phyloP scores from a whole-genome alignment of 2,329 filamentous ascomycete genomes.

The Truncatella angustata region DNA sequence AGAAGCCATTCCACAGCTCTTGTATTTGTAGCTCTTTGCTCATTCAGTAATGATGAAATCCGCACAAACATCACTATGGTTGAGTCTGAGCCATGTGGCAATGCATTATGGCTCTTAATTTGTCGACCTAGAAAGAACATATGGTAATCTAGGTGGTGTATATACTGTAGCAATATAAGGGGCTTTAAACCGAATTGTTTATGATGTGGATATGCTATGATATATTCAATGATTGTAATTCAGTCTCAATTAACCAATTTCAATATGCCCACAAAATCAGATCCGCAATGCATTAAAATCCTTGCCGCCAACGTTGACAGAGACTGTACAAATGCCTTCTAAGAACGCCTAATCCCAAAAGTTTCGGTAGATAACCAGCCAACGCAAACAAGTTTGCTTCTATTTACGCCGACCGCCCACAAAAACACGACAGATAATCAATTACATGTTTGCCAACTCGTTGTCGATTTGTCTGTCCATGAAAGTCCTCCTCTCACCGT shows the following conservation, averaged over 20 bases:
- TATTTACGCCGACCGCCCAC: neutral
- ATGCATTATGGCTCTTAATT: too few species aligned
- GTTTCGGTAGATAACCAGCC: neutral
- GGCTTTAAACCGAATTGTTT: too few species aligned
- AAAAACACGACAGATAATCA: neutral
- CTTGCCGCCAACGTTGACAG: neutral
- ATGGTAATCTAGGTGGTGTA: too few species aligned
- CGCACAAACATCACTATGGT: too few species aligned
- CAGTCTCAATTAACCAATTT: neutral
- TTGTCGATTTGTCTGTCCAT: conserved; percentile 91
- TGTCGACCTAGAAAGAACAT: too few species aligned
- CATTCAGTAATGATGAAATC: too few species aligned
- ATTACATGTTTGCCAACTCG: conserved; percentile 87
- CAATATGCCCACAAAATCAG: neutral
- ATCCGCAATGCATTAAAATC: neutral
- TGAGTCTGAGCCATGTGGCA: too few species aligned
- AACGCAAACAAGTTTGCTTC: neutral
- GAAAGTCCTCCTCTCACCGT: conserved; percentile 82
- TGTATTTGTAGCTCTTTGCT: too few species aligned
- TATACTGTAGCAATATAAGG: too few species aligned
- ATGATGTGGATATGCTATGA: neutral
- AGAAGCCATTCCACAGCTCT: too few species aligned
- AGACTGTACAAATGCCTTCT: neutral
- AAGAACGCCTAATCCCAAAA: neutral
- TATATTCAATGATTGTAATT: neutral